A percentile compares a stretch with the other conserved stretches of the same genome.
Evolutionary conservation across 1,139 yeast genomes (phyloP).

Genomic region (Taphrina confusa): DNA sequence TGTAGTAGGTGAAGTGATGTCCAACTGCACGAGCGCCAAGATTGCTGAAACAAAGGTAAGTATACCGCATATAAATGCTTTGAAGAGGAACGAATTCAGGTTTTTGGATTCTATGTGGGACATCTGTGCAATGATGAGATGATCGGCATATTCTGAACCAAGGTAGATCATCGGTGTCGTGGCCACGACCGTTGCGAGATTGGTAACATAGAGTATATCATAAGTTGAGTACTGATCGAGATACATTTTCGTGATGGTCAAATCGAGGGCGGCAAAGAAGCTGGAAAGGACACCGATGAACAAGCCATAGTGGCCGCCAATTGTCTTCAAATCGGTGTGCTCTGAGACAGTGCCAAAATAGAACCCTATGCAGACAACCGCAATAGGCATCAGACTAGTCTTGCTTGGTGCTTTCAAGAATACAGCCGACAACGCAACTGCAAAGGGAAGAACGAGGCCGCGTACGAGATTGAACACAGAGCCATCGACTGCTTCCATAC

Average conservation of each 20-base stretch:
- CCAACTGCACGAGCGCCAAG: constrained; percentile 34
- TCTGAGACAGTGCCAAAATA: constrained; percentile 34
- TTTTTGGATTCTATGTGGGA: neutral
- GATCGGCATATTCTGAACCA: constrained; percentile 31
- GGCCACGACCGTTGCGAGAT: constrained; percentile 21
- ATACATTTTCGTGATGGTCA: constrained; percentile 33
- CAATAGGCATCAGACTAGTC: constrained; percentile 21
- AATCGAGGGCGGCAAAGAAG: constrained; percentile 36
- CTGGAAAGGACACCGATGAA: constrained; percentile 35
- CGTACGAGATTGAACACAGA: constrained; percentile 37
- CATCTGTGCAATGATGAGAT: constrained; percentile 21
- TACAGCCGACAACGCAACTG: constrained; percentile 31
- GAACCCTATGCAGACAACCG: constrained; percentile 35
- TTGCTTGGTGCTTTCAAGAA: constrained; percentile 32
- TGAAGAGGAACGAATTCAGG: constrained; percentile 28
- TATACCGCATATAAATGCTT: constrained; percentile 20
- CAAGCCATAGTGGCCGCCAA: constrained; percentile 29
- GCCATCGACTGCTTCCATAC: constrained; percentile 36
- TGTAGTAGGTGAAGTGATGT: constrained; percentile 36
- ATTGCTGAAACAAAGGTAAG: constrained; percentile 31
- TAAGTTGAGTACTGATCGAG: constrained; percentile 14
- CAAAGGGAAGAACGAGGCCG: constrained; percentile 36
- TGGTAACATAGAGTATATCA: constrained; percentile 25
- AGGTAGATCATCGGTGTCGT: constrained; percentile 29
- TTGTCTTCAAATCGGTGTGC: constrained; percentile 14